These are phyloP conservation scores for Silene uniflora DNA, from an alignment of 148 eudicot species.

Conservation along the genomic window DNA sequence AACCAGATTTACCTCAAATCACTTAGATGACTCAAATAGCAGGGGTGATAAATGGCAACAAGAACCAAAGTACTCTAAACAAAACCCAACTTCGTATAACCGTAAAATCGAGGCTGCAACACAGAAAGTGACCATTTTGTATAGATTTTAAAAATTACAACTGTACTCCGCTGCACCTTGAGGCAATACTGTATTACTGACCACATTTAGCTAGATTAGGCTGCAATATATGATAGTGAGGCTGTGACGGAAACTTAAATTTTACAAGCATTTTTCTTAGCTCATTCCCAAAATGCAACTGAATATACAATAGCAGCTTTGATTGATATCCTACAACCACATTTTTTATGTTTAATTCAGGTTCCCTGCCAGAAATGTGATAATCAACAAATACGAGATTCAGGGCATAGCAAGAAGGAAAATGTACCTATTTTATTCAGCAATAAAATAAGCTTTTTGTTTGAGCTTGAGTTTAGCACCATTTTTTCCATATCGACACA, in stretches of 20 bases:
- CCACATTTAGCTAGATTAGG: neutral
- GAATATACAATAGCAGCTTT: neutral
- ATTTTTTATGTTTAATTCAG: neutral
- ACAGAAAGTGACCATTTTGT: neutral
- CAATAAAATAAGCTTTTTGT: constrained; percentile 84
- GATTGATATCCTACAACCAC: neutral
- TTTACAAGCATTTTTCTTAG: neutral
- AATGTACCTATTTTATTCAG: constrained; percentile 84
- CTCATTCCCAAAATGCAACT: neutral
- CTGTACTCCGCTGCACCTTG: neutral
- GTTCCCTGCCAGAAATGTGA: neutral
- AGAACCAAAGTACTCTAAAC: neutral
- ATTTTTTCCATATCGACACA: constrained; percentile 87
- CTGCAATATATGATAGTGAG: neutral
- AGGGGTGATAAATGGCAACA: neutral
- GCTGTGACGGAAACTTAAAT: neutral
- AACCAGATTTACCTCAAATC: too few relatives aligned
- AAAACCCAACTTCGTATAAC: neutral
- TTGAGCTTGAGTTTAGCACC: constrained; percentile 72
- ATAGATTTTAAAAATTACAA: too few relatives aligned
- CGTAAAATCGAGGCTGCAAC: neutral
- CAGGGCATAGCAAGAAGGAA: neutral
- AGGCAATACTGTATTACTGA: neutral
- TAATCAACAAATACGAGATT: neutral
- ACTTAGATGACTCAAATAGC: neutral